Base-by-base conservation (phyloP, 768 basidiomycete species). In the Saitozyma sp. region DNA sequence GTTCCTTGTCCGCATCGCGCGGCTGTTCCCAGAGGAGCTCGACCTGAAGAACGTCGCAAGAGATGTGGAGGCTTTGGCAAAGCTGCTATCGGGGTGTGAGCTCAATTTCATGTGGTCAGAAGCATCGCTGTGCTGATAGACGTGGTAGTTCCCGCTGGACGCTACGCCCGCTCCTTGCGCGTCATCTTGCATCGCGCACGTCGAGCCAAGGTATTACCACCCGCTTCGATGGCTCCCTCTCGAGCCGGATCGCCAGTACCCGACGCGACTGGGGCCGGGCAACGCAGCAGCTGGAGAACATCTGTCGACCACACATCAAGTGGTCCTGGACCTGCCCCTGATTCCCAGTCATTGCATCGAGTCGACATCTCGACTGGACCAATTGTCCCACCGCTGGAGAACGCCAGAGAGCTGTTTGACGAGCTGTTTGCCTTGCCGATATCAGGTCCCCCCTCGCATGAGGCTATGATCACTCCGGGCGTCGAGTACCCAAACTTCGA, bases 91-190 rank as follows among this genome's bases (percentile, higher is more conserved):
- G 1, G 85, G 88, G 77, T 88, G 92, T 94, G 76, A 71, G 86
- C 78, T 5, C 29, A 8, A 4, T 13, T 9, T 43, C 48, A 38
- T 45, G 16, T 29, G 2, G 29, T 29, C 2, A 29, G 5, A 5
- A 29, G 29, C 29, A 5, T 29, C 5, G 5, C 29, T 29, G 29
- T 29, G 29, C 29, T 29, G 29, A 29, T 29, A 50, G 42, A 53
- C 57, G 29, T 38, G 16, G 19, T 71, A 93, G 92, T 94, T 62
- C 92, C 93, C 20, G 94, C 92, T 11, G 91, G 91, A 72, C 87
- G 93, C 57, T 97, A 96, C 69, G 93, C 93, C 9, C 79, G 92
- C 45, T 94, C 92, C 6, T 82, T 97, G 17, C 89, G 91, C 66
- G 81, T 94, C 48, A 95, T 95, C 88, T 78, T 96, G 58, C 91